These are phyloP conservation scores for Pichia nakasei DNA, from an alignment of 805 yeast genomes.

Conservation along the genomic window DNA sequence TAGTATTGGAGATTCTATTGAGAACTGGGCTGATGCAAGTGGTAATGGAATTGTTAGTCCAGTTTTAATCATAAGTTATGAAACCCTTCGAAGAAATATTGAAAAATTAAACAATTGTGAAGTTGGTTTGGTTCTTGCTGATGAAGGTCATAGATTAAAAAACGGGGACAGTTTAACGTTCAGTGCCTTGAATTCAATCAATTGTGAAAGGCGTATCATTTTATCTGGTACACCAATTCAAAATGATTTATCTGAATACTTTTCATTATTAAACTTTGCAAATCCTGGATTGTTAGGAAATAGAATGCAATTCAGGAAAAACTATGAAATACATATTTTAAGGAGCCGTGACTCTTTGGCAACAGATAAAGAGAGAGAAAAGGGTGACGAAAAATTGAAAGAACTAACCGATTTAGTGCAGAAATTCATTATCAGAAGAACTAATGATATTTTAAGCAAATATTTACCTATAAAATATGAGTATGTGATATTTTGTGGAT, in stretches of 20 bases:
- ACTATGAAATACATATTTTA: slow-evolving; percentile 72
- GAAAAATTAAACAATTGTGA: slow-evolving; percentile 65
- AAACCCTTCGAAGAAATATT: slow-evolving; percentile 81
- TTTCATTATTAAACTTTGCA: slow-evolving; percentile 81
- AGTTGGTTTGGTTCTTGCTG: slow-evolving; percentile 80
- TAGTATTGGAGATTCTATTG: slow-evolving; percentile 59
- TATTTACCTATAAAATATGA: slow-evolving; percentile 94
- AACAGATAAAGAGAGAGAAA: slow-evolving; percentile 61
- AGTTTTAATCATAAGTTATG: slow-evolving; percentile 88
- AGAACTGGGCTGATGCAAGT: slow-evolving; percentile 77
- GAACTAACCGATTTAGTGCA: slow-evolving; percentile 73
- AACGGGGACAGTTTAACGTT: slow-evolving; percentile 91
- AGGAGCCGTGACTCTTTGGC: slow-evolving; percentile 88
- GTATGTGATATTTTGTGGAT: slow-evolving; percentile 86
- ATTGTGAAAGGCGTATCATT: slow-evolving; percentile 83
- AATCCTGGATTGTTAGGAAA: slow-evolving; percentile 91
- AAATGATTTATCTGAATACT: slow-evolving; percentile 89
- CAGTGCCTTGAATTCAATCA: slow-evolving; percentile 73
- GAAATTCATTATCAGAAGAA: slow-evolving; percentile 85
- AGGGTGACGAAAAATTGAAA: slow-evolving; percentile 60
- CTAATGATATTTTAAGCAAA: slow-evolving; percentile 89
- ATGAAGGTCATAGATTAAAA: slow-evolving; percentile 76
- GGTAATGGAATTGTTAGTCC: slow-evolving; percentile 91
- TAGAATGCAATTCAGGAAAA: slow-evolving; percentile 71
- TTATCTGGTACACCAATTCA: slow-evolving; percentile 96